Evolutionary conservation across 1,284 basidiomycete species (phyloP), one percentile per base, ranked within the genome.

Genomic region (Leccinum cinnamomeum): DNA sequence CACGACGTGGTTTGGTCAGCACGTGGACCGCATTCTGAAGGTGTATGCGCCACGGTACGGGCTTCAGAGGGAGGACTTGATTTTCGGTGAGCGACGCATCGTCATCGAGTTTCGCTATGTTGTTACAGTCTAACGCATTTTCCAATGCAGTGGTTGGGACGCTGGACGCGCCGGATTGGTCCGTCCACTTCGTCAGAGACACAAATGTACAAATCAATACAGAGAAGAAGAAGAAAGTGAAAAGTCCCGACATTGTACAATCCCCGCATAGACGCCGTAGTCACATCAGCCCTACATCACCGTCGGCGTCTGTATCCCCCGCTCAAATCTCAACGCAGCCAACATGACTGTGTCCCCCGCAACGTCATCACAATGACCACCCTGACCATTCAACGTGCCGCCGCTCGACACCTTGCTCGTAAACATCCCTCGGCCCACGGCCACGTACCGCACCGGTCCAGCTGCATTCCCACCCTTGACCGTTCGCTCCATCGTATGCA

Each of bases 1-100:
- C 0, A 88, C 85, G 71, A 81, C 76, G 61, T 93, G 91, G 88
- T 88, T 94, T 70, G 83, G 84, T 59, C 81, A 81, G 1, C 87
- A 91, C 66, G 82, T 85, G n/a, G 83, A 89, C 65, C 72, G 78
- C 12, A 86, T 94, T 63, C 65, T 91, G 70, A 72, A 82, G 56
- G 73, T 82, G 5, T 91, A 82, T 69, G 83, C 82, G 2, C 69
- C 75, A 2, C 74, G 78, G 41, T 85, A 89, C 71, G 78, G 77
- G 7, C 82, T 91, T 55, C 81, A 81, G 61, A 86, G 81, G 67
- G 89, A 93, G 69, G 91, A 93, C 67, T 70, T 93, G 41, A 84
- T 84, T 63, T 75, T 92, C 0, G 84, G 91, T 89, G 68, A 64
- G 84, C 76, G 14, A 37, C 7, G 44, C 25, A 18, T 53, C n/a